Conservation (phyloP, 495 filamentous ascomycete species). For the Penicillium canescens region DNA sequence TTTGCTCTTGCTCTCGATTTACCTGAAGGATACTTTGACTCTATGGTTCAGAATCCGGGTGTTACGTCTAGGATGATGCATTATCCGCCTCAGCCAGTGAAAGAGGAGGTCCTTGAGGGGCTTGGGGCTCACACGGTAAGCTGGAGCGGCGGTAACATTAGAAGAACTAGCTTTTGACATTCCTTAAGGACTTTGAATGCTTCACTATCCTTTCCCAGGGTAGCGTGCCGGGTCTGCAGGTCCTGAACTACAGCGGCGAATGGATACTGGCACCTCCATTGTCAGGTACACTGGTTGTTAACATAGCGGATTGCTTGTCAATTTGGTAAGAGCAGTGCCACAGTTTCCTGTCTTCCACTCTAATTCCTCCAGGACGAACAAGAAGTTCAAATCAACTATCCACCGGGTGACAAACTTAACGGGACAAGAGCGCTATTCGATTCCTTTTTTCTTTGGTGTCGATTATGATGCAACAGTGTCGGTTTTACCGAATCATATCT, state of each 20-base stretch:
- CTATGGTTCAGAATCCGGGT: conserved; percentile 41
- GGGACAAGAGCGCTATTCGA: conserved; percentile 44
- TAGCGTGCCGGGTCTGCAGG: conserved; percentile 43
- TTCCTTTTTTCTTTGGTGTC: conserved; percentile 49
- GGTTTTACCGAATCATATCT: conserved; percentile 20
- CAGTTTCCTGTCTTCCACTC: neutral
- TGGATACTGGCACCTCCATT: conserved; percentile 48
- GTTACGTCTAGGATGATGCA: conserved; percentile 43
- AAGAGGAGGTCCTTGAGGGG: conserved; percentile 37
- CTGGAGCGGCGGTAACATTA: neutral
- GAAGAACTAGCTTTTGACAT: neutral
- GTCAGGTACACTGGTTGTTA: conserved; percentile 48
- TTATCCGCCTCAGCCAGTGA: conserved; percentile 40
- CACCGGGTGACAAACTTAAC: conserved; percentile 53
- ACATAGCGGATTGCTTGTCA: conserved; percentile 49
- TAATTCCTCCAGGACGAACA: conserved; percentile 31
- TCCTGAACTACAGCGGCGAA: conserved; percentile 36
- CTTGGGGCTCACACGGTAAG: conserved; percentile 46
- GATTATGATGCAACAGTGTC: conserved; percentile 30
- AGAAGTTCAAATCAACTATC: conserved; percentile 46
- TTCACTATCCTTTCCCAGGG: conserved; percentile 43
- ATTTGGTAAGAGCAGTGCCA: conserved; percentile 32
- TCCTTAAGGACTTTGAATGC: conserved; percentile 44
- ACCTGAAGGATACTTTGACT: conserved; percentile 45
- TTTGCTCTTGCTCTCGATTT: conserved; percentile 49